phyloP scores from a whole-genome alignment of 352 stramenopile species.

The Globisporangium paddicum region DNA sequence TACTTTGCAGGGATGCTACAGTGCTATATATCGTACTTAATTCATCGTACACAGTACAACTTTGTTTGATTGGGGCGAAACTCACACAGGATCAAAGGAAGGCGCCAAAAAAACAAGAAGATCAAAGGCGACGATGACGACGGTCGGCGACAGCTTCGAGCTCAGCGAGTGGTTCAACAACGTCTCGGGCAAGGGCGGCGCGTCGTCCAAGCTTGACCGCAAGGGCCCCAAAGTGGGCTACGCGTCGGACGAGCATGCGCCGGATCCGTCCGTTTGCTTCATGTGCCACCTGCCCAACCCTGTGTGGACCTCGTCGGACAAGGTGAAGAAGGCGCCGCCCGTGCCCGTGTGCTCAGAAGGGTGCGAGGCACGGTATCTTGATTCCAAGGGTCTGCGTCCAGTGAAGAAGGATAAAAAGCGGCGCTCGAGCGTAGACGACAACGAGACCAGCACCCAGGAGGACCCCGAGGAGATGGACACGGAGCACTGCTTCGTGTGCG shows the following conservation, averaged over 20 bases:
- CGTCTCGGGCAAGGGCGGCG: conserved; percentile 13
- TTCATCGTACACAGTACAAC: not conserved
- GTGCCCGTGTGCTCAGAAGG: conserved; percentile 54
- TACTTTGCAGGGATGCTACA: conserved; percentile 16
- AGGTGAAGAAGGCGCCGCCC: conserved; percentile 42
- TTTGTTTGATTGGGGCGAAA: conserved; percentile 17
- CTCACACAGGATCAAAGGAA: conserved; percentile 8
- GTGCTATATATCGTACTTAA: conserved; percentile 2
- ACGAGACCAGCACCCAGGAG: conserved; percentile 10
- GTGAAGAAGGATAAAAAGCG: conserved; percentile 16
- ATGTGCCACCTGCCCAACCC: conserved; percentile 57
- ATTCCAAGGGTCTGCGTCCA: conserved; percentile 43
- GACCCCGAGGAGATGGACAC: conserved; percentile 15
- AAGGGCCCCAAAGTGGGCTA: conserved; percentile 33
- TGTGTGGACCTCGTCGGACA: conserved; percentile 62
- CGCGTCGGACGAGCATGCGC: conserved; percentile 1
- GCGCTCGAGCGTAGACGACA: conserved; percentile 10
- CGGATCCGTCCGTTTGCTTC: conserved; percentile 32
- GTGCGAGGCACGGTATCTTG: conserved; percentile 53
- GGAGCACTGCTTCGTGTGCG: conserved; percentile 62
- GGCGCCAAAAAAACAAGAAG: conserved; percentile 16
- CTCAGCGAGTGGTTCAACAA: conserved; percentile 82
- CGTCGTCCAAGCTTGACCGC: conserved; percentile 22
- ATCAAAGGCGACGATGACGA: conserved; percentile 18
- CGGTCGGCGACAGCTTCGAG: conserved; percentile 59